Conservation (phyloP, 140 eudicot species). For the Senecio squalidus region DNA sequence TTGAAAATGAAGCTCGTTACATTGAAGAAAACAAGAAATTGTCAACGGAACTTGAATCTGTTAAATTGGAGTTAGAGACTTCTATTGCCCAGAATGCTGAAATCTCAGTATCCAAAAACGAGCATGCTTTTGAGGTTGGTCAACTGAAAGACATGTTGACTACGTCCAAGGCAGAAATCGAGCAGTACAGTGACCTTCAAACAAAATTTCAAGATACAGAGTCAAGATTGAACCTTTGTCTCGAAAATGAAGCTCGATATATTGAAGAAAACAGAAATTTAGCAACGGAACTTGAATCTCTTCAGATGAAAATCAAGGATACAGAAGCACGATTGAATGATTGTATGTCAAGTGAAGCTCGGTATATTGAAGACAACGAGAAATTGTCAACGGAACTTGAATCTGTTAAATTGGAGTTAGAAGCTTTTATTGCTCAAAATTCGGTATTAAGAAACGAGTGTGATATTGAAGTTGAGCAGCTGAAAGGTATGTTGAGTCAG, state of each 20-base stretch:
- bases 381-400: conserved; percentile 26
- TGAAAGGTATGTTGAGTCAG: conserved; percentile 28
- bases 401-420: conserved; percentile 38
- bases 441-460: conserved; percentile 28
- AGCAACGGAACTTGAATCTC: conserved; percentile 23
- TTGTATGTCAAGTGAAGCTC: conserved; percentile 30
- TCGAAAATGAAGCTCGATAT: conserved; percentile 30
- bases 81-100: conserved; percentile 31
- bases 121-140: conserved; percentile 19
- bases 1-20: conserved; percentile 32
- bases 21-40: conserved; percentile 41
- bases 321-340: conserved; percentile 23
- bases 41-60: conserved; percentile 21
- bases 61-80: conserved; percentile 41
- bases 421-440: conserved; percentile 32
- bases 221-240: conserved; percentile 19
- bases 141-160: conserved; percentile 29
- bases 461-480: conserved; percentile 24
- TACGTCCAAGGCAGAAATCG: conserved; percentile 40
- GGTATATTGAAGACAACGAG: conserved; percentile 37
- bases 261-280: conserved; percentile 40
- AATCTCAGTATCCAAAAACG: conserved; percentile 35
- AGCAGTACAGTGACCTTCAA: conserved; percentile 29
- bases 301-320: conserved; percentile 35
- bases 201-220: conserved; percentile 33